Base-by-base conservation (phyloP, 768 basidiomycete species). In the Suillus spraguei region DNA sequence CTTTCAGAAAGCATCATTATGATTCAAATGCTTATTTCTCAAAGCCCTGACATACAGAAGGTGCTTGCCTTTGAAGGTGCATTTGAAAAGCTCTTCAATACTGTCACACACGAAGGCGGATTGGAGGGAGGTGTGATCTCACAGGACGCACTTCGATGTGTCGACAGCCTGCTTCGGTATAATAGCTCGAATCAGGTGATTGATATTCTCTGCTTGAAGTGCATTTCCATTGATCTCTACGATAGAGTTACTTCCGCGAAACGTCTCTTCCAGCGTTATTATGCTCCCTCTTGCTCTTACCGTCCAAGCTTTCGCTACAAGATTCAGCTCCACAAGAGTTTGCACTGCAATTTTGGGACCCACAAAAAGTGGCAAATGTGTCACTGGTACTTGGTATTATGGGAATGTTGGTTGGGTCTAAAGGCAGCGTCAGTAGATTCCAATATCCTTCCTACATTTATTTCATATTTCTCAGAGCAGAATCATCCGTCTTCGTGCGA, bases 41-140 rank as follows among this genome's bases (percentile, higher is more conserved):
- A 95, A 68, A 98, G 92, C 68, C 86, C 92, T 38, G 94, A 98
- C 73, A 92, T 99, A 41, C 97, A 98, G 72, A 99, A 98, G 77
- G 88, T 98, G 36, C 86, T 99, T 52, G 95, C 96, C 0, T 99
- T 99, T 69, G 95, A 95, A 68, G 95, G 97, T 22, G 93, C 92
- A 2, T 99, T 99, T 70, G 97, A 99, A 79, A 94, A 91, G 72
- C 83, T 99, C 36, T 95, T 99, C 78, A 88, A 88, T 61, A 95
- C 92, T 55, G 85, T 99, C 65, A 83, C 85, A 10, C 83, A 86
- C 65, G 97, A 98, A 75, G 94, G 95, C 24, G 97, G 97, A 0
- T 82, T 95, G 28, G 96, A 98, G 68, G 95, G 96, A 17, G 95
- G 95, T 11, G 82, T 90, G 61, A 89, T 92, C 49, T 87, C 92